These are phyloP conservation scores for Cutaneotrichosporon cyanovorans DNA, from an alignment of 1,284 basidiomycete species.

Conservation along the genomic window DNA sequence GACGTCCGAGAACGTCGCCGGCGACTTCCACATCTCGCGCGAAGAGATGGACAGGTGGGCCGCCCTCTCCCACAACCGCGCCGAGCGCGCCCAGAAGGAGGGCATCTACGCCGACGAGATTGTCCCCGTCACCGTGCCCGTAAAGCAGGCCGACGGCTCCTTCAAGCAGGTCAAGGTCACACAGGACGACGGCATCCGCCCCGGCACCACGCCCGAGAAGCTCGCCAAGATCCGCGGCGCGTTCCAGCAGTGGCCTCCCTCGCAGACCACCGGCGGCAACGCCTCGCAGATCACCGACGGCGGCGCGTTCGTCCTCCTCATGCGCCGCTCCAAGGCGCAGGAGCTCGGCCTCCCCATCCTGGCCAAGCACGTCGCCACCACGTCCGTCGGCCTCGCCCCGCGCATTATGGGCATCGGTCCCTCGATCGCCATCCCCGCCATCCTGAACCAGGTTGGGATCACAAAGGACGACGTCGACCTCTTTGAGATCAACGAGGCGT, in stretches of 20 bases:
- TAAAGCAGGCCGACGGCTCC: conserved; percentile 60
- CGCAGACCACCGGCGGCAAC: conserved; percentile 69
- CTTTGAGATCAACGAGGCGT: conserved; percentile 79
- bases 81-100: conserved; percentile 72
- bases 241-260: conserved; percentile 75
- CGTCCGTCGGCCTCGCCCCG: conserved; percentile 71
- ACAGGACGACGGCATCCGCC: conserved; percentile 82
- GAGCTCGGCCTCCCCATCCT: conserved; percentile 82
- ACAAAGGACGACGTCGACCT: conserved; percentile 69
- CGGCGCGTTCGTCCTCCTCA: conserved; percentile 85
- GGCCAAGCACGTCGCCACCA: conserved; percentile 79
- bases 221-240: conserved; percentile 87
- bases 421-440: conserved; percentile 70
- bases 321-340: conserved; percentile 76
- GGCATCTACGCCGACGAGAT: conserved; percentile 92
- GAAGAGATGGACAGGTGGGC: conserved; percentile 79
- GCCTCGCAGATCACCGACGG: conserved; percentile 94
- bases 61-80: conserved; percentile 72
- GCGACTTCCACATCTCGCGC: conserved; percentile 71
- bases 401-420: conserved; percentile 87
- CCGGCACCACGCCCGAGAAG: conserved; percentile 80
- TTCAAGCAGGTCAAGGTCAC: background rate
- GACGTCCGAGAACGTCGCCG: conserved; percentile 90
- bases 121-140: conserved; percentile 63
- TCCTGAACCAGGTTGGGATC: conserved; percentile 61